phyloP scores from a whole-genome alignment of 768 basidiomycete species.

The Boletellus sp. region DNA sequence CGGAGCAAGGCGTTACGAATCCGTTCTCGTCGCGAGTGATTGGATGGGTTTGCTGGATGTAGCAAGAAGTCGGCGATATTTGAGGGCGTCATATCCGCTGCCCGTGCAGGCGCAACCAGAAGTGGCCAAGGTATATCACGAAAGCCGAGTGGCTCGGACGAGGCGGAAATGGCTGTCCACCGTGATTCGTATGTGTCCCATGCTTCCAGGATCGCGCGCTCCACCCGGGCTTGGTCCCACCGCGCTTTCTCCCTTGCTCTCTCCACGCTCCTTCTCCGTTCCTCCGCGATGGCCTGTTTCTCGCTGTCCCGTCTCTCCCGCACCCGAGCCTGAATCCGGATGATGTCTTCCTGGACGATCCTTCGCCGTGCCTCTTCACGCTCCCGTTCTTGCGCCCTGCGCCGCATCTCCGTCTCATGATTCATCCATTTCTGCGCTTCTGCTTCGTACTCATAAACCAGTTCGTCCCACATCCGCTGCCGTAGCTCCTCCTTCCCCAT shows the following conservation, averaged over 20 bases:
- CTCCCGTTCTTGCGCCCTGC: slow-evolving; percentile 44
- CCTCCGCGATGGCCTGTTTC: slow-evolving; percentile 44
- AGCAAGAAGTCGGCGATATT: slow-evolving; percentile 59
- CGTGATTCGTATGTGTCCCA: slow-evolving; percentile 64
- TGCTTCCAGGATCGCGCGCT: slow-evolving; percentile 47
- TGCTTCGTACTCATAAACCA: slow-evolving; percentile 47
- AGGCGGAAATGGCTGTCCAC: slow-evolving; percentile 51
- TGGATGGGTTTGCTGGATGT: slow-evolving; percentile 59
- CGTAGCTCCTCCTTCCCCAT: slow-evolving; percentile 30
- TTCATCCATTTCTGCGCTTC: slow-evolving; percentile 54
- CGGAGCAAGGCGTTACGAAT: slow-evolving; percentile 63
- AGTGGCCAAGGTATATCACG: slow-evolving; percentile 71
- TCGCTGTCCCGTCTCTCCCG: slow-evolving; percentile 50
- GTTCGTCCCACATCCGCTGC: slow-evolving; percentile 49
- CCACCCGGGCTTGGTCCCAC: slow-evolving; percentile 39
- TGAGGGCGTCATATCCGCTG: slow-evolving; percentile 51
- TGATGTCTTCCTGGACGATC: slow-evolving; percentile 52
- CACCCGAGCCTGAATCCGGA: slow-evolving; percentile 50
- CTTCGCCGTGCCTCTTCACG: slow-evolving; percentile 40
- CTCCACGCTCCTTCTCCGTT: slow-evolving; percentile 37
- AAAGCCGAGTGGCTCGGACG: slow-evolving; percentile 53
- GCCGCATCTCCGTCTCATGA: slow-evolving; percentile 44
- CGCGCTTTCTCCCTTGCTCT: slow-evolving; percentile 41
- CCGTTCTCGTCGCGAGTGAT: slow-evolving; percentile 58
- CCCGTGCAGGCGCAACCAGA: slow-evolving; percentile 36